Base-by-base conservation (phyloP, 192 early-diverging fungal genomes). In the Cetraspora pellucida region DNA sequence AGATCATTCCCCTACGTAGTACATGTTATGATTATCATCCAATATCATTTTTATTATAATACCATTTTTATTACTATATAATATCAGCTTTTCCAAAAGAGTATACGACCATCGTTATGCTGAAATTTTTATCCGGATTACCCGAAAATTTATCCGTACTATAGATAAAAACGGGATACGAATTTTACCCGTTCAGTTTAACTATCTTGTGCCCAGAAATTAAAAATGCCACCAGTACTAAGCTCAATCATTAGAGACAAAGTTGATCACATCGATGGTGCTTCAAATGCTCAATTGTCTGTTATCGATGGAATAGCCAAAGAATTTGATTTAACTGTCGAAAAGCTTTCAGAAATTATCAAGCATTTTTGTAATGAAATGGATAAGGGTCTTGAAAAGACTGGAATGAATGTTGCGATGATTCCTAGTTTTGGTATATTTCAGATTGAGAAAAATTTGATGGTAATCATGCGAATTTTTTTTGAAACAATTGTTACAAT, bases 341-440 rank as follows among this genome's bases (percentile, higher is more conserved):
- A 65, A 16, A 76, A 76, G 65, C 11, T 76, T n/a, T 8, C 11
- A 14, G 49, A 76, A 52, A 76, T 76, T 50, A 3, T 37, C 5
- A 16, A 30, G 4, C 47, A 88, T 71, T 87, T 92, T 79, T 82
- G 88, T 69, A 50, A 80, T 60, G 87, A 89, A 71, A 91, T 93
- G 90, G 66, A 79, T 17, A 88, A 88, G 45, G 92, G 92, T 25
- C 84, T 93, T 17, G 77, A 84, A 54, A 78, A 80, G 25, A 84
- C 87, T 72, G 87, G 86, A 64, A 78, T 84, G 19, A 89, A 85
- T 7, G 30, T 94, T 43, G 85, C 91, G 52, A 96, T 96, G 96
- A 93, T 98, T 81, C 93, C 97, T 13, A 95, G 95, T 21, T 97
- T 88, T 82, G 95, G 81, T 75, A 67, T 78, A 77, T 76, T 77